Evolutionary conservation across 805 yeast genomes (phyloP).

Genomic region (Wickerhamiella cacticola): DNA sequence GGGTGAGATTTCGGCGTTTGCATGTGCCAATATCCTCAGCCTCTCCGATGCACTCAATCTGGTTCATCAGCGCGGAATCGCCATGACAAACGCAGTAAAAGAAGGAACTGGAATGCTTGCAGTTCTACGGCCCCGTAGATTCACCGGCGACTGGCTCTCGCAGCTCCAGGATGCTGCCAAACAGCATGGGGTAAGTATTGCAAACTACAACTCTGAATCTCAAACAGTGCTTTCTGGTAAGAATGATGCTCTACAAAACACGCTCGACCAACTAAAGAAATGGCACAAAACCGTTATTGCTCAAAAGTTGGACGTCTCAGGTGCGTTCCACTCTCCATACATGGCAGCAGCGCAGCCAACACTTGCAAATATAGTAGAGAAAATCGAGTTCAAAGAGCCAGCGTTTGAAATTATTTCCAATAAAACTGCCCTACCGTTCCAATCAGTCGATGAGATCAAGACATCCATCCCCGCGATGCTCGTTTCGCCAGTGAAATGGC

Average conservation of each 20-base stretch:
- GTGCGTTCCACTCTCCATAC: slow-evolving; percentile 40
- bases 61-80: slow-evolving; percentile 36
- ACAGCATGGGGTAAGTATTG: slow-evolving; percentile 29
- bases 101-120: slow-evolving; percentile 19
- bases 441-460: slow-evolving; percentile 23
- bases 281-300: slow-evolving; percentile 23
- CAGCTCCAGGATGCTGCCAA: slow-evolving; percentile 13
- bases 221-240: slow-evolving; percentile 39
- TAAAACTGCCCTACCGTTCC: slow-evolving; percentile 27
- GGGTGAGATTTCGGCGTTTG: slow-evolving; percentile 40
- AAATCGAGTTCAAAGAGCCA: slow-evolving; percentile 19
- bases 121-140: slow-evolving; percentile 15
- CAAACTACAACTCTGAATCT: slow-evolving; percentile 35
- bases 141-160: slow-evolving; percentile 12
- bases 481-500: slow-evolving; percentile 28
- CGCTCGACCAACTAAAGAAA: slow-evolving; percentile 22
- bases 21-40: slow-evolving; percentile 30
- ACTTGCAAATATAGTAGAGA: slow-evolving; percentile 24
- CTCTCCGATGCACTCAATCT: slow-evolving; percentile 32
- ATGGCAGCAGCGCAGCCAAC: slow-evolving; percentile 32
- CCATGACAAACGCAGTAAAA: slow-evolving; percentile 36
- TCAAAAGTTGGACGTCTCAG: slow-evolving; percentile 33
- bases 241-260: slow-evolving; percentile 22
- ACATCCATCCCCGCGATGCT: slow-evolving; percentile 22
- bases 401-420: slow-evolving; percentile 25